These are phyloP conservation scores for Amanita fuliginea DNA, from an alignment of 768 basidiomycete genomes.

Conservation along the genomic window DNA sequence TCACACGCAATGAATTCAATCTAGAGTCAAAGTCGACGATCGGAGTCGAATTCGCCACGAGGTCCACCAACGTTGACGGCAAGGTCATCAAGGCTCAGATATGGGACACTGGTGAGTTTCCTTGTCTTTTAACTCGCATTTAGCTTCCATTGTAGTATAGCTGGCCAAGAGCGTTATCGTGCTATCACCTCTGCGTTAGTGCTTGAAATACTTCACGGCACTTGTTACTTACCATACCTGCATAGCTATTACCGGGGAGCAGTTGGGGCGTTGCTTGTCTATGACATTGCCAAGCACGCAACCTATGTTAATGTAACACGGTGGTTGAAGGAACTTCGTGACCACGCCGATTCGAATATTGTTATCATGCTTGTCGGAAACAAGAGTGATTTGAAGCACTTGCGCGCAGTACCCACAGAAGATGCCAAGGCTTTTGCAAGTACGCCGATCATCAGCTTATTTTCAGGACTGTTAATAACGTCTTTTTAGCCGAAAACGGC, in stretches of 20 bases:
- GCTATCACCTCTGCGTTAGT: conserved; percentile 93
- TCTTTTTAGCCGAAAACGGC: conserved; percentile 67
- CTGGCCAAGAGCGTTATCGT: conserved; percentile 95
- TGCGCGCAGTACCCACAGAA: conserved; percentile 93
- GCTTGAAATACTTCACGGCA: conserved; percentile 3
- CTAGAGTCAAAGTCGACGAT: conserved; percentile 98
- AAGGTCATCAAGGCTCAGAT: conserved; percentile 98
- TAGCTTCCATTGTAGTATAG: conserved; percentile 23
- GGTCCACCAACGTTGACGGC: conserved; percentile 89
- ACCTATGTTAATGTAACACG: conserved; percentile 91
- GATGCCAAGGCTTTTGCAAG: conserved; percentile 90
- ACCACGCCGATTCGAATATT: conserved; percentile 89
- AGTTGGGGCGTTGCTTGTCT: conserved; percentile 84
- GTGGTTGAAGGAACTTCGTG: conserved; percentile 95
- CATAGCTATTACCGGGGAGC: conserved; percentile 94
- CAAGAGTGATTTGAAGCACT: conserved; percentile 98
- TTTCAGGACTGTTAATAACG: neutral
- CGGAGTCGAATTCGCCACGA: conserved; percentile 97
- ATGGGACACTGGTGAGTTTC: conserved; percentile 87
- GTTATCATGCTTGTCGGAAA: conserved; percentile 96
- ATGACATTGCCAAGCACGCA: conserved; percentile 89
- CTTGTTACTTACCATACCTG: neutral
- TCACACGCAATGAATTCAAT: conserved; percentile 99
- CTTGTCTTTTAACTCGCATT: neutral
- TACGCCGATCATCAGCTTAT: conserved; percentile 26